phyloP scores from a whole-genome alignment of 2,329 filamentous ascomycete species.

The Penicillium polonicum region DNA sequence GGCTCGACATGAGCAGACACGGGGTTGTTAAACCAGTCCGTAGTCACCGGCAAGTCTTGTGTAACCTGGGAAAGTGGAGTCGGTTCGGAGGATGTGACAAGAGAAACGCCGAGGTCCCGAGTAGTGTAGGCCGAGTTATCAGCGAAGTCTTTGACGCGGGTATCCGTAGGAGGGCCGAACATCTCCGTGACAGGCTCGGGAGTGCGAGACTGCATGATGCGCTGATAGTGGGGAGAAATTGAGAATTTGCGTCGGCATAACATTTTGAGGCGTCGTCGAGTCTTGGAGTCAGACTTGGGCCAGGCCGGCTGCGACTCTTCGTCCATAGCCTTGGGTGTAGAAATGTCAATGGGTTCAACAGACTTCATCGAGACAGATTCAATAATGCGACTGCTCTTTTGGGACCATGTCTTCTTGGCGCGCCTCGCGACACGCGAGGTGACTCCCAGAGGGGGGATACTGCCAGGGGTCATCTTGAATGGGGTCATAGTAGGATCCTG shows the following conservation, averaged over 20 bases:
- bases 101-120: slow-evolving; percentile 47
- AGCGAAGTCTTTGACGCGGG: slow-evolving; percentile 25
- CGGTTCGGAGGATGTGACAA: slow-evolving; percentile 43
- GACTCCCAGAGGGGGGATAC: slow-evolving; percentile 62
- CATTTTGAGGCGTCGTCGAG: slow-evolving; percentile 57
- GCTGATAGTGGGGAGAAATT: slow-evolving; percentile 63
- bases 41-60: slow-evolving; percentile 25
- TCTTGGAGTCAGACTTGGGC: slow-evolving; percentile 59
- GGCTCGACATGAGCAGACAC: slow-evolving; percentile 18
- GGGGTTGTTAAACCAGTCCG: slow-evolving; percentile 41
- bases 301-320: slow-evolving; percentile 45
- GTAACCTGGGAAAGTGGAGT: slow-evolving; percentile 38
- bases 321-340: slow-evolving; percentile 46
- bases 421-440: slow-evolving; percentile 62
- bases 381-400: slow-evolving; percentile 39
- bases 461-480: slow-evolving; percentile 65
- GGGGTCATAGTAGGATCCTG: slow-evolving; percentile 65
- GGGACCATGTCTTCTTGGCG: slow-evolving; percentile 61
- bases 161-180: slow-evolving; percentile 30
- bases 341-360: slow-evolving; percentile 46
- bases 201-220: slow-evolving; percentile 59
- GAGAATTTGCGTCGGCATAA: slow-evolving; percentile 62
- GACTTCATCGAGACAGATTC: slow-evolving; percentile 7
- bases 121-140: slow-evolving; percentile 40
- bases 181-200: slow-evolving; percentile 57